Percentiles rank a stretch among this genome's conserved stretches.
Evolutionary conservation across 306 rosid genomes (phyloP).

Genomic region (Herpetospermum pedunculosum): DNA sequence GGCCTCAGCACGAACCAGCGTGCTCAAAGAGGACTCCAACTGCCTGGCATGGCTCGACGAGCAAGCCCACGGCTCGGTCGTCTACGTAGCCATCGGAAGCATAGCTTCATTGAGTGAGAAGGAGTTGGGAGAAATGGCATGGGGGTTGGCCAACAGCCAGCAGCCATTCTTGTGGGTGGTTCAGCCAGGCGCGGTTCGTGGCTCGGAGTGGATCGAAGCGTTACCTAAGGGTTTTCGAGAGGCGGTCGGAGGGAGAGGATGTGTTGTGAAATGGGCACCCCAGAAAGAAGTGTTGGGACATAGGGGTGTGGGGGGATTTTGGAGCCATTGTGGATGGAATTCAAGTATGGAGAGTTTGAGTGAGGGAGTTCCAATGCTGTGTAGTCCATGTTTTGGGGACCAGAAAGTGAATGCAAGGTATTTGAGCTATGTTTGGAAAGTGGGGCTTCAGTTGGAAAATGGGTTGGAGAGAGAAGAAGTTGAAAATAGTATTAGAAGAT

Average conservation of each 20-base stretch:
- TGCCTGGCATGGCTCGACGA: conserved; percentile 43
- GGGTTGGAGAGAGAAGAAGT: conserved; percentile 35
- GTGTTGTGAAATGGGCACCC: conserved; percentile 68
- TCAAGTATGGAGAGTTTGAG: conserved; percentile 50
- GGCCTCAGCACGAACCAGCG: conserved; percentile 17
- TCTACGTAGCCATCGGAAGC: conserved; percentile 61
- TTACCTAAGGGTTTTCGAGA: conserved; percentile 35
- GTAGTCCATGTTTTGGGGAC: conserved; percentile 42
- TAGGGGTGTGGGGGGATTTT: conserved; percentile 42
- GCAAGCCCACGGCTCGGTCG: conserved; percentile 26
- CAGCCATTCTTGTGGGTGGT: conserved; percentile 59
- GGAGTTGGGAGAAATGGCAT: conserved; percentile 48
- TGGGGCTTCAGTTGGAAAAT: conserved; percentile 36
- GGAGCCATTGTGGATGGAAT: conserved; percentile 71
- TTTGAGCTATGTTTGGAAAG: conserved; percentile 38
- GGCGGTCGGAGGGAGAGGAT: conserved; percentile 29
- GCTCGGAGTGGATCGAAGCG: conserved; percentile 38
- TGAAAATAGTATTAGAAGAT: conserved; percentile 26
- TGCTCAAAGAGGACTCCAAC: conserved; percentile 23
- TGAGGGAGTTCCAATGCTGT: conserved; percentile 58
- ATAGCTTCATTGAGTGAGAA: conserved; percentile 21
- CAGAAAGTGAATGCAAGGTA: conserved; percentile 55
- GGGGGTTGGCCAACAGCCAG: conserved; percentile 48
- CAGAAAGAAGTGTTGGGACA: conserved; percentile 50
- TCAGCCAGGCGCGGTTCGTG: conserved; percentile 38